Evolutionary conservation across 139 green algal genomes (phyloP), one percentile per base, ranked within the genome.

Genomic region (Micromonas commoda): DNA sequence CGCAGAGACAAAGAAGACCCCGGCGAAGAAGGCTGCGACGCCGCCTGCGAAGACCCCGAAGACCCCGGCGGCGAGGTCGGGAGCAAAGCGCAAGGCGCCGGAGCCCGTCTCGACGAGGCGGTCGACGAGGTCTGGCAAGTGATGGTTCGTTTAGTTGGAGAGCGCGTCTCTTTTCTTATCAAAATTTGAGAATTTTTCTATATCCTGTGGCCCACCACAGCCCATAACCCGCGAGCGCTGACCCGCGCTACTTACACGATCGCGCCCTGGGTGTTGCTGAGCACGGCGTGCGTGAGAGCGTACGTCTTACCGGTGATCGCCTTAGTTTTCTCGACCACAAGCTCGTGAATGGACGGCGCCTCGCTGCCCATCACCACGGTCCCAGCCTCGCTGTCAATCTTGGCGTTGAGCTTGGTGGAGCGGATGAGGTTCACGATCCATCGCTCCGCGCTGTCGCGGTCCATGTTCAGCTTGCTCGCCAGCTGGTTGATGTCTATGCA

Each of bases 371-470:
- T 99, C 2, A 98, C 90, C 24, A 99, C 92, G 0, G 93, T 98
- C 61, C 93, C 92, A 13, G 85, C 86, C 80, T 97, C 86, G 54
- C 84, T 89, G 85, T 99, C 95, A 38, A 99, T 97, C 86, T 96
- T 96, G 32, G 95, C 95, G 75, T 98, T 95, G 4, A 99, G 89
- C 64, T 92, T 87, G 3, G 92, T 91, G 66, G 91, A 93, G 24
- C 92, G 85, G 81, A 98, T 96, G 26, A 98, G 86, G 85, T 96
- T 94, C 57, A 93, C 87, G 65, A 98, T 95, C 96, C 96, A 99
- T 78, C 73, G 34, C 75, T 89, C 85, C 19, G 84, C 85, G 2
- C 24, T 51, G 21, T 87, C 85, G 77, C 88, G 69, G 75, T 90
- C 87, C 91, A 97, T 96, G 82, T 88, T 90, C 32, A 98, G 88